Evolutionary conservation across 2,329 filamentous ascomycete genomes (phyloP), one percentile per base, ranked within the genome.

Genomic region (Xylaria sp.): DNA sequence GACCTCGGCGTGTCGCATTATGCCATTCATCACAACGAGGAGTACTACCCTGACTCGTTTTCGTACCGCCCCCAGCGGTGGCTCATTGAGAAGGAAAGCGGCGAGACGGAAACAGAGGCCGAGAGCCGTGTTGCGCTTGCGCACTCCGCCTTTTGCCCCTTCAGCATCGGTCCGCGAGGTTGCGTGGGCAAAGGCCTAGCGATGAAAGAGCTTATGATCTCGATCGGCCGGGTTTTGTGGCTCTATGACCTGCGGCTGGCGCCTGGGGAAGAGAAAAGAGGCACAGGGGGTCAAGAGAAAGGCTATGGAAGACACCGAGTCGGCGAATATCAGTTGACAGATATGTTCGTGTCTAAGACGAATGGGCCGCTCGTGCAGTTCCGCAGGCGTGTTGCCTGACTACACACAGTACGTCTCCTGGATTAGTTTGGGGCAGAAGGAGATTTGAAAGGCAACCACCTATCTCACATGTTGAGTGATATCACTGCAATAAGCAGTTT

Each of bases 291-390:
- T 41, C 60, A 68, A 2, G 74, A 73, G 24, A 65, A 75, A 7
- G 82, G 80, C 65, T 80, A 74, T 73, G 85, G 84, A 0, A 75
- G 84, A 43, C 77, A 85, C 50, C 76, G 80, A 43, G 67, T 66
- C n/a, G 73, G 66, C 1, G 89, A 91, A 76, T 90, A 86, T 69
- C 88, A 90, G 75, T 74, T 91, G 51, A 73, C 80, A 47, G 89
- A 92, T 67, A 87, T 83, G 17, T 91, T 92, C 71, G 90, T 88
- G 29, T 89, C 86, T 63, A 76, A 82, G 63, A 92, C 90, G 75
- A 80, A 88, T 64, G 88, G 89, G 0, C 85, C 86, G 1, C 78
- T 89, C 72, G 75, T 91, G 52, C 83, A 90, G 73, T 87, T 88
- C 64, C 68, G 74, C 63, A 73, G 57, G 52, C 52, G 66, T 17